These are phyloP conservation scores for Plasmodium falciparum DNA, from an alignment of 169 alveolate genomes.

Conservation along the genomic window DNA sequence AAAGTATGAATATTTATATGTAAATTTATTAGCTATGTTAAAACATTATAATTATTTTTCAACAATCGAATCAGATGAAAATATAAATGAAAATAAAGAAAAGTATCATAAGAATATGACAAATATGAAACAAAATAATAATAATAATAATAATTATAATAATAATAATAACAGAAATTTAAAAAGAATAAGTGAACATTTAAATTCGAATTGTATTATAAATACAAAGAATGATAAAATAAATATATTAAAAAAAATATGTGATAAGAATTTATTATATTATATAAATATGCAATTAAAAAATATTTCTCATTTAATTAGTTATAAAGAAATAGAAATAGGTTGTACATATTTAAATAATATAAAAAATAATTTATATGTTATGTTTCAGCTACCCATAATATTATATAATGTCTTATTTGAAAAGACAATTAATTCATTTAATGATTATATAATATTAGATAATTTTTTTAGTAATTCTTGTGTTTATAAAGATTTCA, in stretches of 20 bases:
- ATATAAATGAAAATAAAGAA: slow-evolving; percentile 1
- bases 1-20: slow-evolving; percentile 60
- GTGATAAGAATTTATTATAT: slow-evolving; percentile 56
- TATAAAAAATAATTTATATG: slow-evolving; percentile 64
- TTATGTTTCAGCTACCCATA: slow-evolving; percentile 70
- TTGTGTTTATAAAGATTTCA: slow-evolving; percentile 25
- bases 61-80: background rate
- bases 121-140: background rate
- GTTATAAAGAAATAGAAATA: slow-evolving; percentile 62
- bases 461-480: slow-evolving; percentile 59
- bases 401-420: slow-evolving; percentile 28
- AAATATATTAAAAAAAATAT: slow-evolving; percentile 46
- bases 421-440: slow-evolving; percentile 20
- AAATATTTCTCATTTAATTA: slow-evolving; percentile 45
- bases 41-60: slow-evolving; percentile 74
- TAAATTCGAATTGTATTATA: slow-evolving; percentile 4
- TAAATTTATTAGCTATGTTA: slow-evolving; percentile 57
- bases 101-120: background rate
- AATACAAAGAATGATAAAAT: slow-evolving; percentile 67
- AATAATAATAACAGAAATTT: background rate
- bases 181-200: slow-evolving; percentile 6
- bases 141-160: background rate
- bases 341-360: slow-evolving; percentile 51
- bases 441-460: slow-evolving; percentile 31
- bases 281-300: slow-evolving; percentile 63